phyloP scores from a whole-genome alignment of 768 basidiomycete species.

The Boletus sp. region DNA sequence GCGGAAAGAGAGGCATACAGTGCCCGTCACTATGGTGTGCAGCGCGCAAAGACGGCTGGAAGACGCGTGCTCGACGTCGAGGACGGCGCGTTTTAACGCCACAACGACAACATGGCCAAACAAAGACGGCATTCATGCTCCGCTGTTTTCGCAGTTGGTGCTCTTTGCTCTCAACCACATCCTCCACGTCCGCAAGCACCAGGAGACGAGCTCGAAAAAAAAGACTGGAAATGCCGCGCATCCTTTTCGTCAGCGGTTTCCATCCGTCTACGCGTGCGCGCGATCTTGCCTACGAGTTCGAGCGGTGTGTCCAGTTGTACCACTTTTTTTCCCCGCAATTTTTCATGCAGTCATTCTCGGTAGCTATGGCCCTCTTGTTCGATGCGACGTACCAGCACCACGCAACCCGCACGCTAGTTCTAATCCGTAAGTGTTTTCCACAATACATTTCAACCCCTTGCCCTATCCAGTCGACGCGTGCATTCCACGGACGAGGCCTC shows the following conservation, averaged over 20 bases:
- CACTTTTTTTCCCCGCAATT: background rate
- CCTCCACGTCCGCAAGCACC: constrained; percentile 2
- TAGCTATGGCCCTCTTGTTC: constrained; percentile 79
- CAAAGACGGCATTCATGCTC: constrained; percentile 29
- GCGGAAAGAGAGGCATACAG: background rate
- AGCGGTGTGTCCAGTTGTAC: constrained; percentile 50
- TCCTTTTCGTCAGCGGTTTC: constrained; percentile 85
- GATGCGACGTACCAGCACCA: constrained; percentile 88
- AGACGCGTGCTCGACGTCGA: constrained; percentile 3
- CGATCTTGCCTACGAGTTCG: constrained; percentile 84
- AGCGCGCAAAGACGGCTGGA: background rate
- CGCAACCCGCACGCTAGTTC: constrained; percentile 70
- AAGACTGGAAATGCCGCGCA: constrained; percentile 58
- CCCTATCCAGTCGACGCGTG: constrained; percentile 39
- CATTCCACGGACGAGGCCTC: constrained; percentile 30
- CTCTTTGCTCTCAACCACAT: constrained; percentile 26
- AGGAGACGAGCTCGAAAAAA: constrained; percentile 4
- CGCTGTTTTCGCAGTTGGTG: constrained; percentile 20
- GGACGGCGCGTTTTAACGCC: constrained; percentile 22
- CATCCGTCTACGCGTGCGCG: constrained; percentile 78
- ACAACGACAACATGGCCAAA: constrained; percentile 36
- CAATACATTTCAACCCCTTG: constrained; percentile 29
- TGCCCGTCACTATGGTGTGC: background rate
- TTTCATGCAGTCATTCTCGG: background rate
- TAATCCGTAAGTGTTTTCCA: constrained; percentile 70